Percentiles rank a stretch among this genome's conserved stretches.
These are phyloP conservation scores for Pseudocercospora macadamiae DNA, from an alignment of 2,329 filamentous ascomycete species.

Conservation along the genomic window DNA sequence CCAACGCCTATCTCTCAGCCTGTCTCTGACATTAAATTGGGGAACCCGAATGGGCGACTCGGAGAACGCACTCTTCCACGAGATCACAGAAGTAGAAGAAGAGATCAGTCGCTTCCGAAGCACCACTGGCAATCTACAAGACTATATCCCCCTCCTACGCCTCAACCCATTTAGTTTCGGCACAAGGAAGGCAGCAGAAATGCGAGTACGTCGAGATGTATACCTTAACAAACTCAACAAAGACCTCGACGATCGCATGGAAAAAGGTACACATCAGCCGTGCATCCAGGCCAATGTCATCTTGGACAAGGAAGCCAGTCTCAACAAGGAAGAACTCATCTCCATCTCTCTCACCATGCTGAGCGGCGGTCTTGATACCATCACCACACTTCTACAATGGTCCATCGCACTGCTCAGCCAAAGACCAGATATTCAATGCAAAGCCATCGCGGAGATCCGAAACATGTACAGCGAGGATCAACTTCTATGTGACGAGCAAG, in stretches of 20 bases:
- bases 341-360: constrained; percentile 71
- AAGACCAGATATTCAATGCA: constrained; percentile 64
- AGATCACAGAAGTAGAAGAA: constrained; percentile 66
- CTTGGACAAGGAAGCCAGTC: constrained; percentile 63
- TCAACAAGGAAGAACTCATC: constrained; percentile 65
- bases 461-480: constrained; percentile 58
- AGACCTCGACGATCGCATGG: constrained; percentile 63
- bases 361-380: constrained; percentile 67
- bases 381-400: constrained; percentile 68
- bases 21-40: constrained; percentile 68
- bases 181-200: constrained; percentile 61
- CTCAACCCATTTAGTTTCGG: constrained; percentile 65
- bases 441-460: constrained; percentile 60
- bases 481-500: constrained; percentile 62
- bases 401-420: constrained; percentile 63
- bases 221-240: constrained; percentile 62
- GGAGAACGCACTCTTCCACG: constrained; percentile 62
- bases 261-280: constrained; percentile 62
- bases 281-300: constrained; percentile 72
- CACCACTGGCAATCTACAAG: constrained; percentile 64
- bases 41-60: constrained; percentile 63
- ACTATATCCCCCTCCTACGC: constrained; percentile 62
- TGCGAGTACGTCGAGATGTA: constrained; percentile 62
- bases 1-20: constrained; percentile 64
- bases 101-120: constrained; percentile 62